Percentiles rank a stretch among this genome's conserved stretches.
These are phyloP conservation scores for Rhizophagus sp. DNA, from an alignment of 192 early-diverging fungal species.

Conservation along the genomic window DNA sequence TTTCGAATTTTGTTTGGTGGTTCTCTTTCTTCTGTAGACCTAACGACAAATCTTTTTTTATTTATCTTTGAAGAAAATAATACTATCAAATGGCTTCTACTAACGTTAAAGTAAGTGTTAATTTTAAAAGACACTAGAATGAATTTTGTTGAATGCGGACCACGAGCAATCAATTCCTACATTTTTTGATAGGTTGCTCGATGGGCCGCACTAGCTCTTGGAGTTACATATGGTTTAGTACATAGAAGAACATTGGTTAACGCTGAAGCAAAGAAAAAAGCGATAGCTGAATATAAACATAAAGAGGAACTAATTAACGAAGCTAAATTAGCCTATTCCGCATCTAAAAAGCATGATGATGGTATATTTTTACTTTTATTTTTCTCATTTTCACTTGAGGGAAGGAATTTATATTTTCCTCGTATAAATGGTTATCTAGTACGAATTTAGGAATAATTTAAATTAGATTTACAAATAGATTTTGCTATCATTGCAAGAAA, in stretches of 20 bases:
- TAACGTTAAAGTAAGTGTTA: not conserved
- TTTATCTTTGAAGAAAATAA: not conserved
- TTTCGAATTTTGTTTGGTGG: no score
- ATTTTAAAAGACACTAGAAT: not conserved
- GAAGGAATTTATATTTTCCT: not conserved
- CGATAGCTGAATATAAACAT: conserved; percentile 4
- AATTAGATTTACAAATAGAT: not conserved
- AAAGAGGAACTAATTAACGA: conserved; percentile 28
- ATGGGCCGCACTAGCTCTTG: conserved; percentile 20
- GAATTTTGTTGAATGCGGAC: not conserved
- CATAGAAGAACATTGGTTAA: conserved; percentile 9
- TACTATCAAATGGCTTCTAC: not conserved
- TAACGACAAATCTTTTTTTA: not conserved
- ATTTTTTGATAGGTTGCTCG: conserved; percentile 22
- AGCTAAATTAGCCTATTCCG: conserved; percentile 25
- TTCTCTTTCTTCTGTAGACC: no score
- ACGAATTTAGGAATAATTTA: not conserved
- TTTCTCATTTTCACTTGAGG: not conserved
- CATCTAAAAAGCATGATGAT: not conserved
- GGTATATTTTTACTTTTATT: conserved; percentile 13
- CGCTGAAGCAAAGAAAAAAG: conserved; percentile 15
- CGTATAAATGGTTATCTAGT: not conserved
- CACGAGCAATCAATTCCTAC: not conserved
- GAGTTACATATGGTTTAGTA: conserved; percentile 16
- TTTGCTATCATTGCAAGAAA: no score